Conservation (phyloP, 176 grass and related monocot species). For the Rhipidocladum racemiflorum region DNA sequence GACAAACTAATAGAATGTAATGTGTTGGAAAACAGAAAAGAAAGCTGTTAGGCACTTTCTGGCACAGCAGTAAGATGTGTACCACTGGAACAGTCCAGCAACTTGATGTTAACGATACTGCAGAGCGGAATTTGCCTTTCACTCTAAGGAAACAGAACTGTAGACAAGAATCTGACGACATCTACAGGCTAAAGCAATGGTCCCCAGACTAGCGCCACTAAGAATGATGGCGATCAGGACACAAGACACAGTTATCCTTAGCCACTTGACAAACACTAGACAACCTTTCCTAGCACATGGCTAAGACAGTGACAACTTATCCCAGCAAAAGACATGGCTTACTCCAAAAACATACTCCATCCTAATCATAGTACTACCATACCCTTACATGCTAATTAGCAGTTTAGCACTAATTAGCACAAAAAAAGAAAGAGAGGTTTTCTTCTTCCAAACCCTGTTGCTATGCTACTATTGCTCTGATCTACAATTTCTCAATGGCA, state of each 20-base stretch:
- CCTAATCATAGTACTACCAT: constrained; percentile 29
- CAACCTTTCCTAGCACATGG: constrained; percentile 43
- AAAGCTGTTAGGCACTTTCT: constrained; percentile 13
- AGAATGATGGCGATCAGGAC: constrained; percentile 39
- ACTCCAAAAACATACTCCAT: constrained; percentile 26
- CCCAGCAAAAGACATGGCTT: constrained; percentile 22
- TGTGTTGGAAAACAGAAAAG: background rate
- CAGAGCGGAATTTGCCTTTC: constrained; percentile 32
- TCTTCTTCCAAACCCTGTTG: background rate
- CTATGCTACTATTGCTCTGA: background rate
- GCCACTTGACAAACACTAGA: constrained; percentile 33
- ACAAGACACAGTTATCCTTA: constrained; percentile 40
- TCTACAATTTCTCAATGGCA: background rate
- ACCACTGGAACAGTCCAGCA: constrained; percentile 3
- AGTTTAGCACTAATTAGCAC: background rate
- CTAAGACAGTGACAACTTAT: constrained; percentile 35
- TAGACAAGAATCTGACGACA: constrained; percentile 32
- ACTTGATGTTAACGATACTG: constrained; percentile 21
- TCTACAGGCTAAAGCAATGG: constrained; percentile 39
- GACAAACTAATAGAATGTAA: background rate
- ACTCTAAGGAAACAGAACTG: constrained; percentile 33
- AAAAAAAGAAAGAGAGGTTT: background rate
- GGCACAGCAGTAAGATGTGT: background rate
- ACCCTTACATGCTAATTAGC: constrained; percentile 6
- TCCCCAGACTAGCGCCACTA: constrained; percentile 26